Evolutionary conservation across 2,329 filamentous ascomycete species (phyloP).

Genomic region (Biscogniauxia marginata): DNA sequence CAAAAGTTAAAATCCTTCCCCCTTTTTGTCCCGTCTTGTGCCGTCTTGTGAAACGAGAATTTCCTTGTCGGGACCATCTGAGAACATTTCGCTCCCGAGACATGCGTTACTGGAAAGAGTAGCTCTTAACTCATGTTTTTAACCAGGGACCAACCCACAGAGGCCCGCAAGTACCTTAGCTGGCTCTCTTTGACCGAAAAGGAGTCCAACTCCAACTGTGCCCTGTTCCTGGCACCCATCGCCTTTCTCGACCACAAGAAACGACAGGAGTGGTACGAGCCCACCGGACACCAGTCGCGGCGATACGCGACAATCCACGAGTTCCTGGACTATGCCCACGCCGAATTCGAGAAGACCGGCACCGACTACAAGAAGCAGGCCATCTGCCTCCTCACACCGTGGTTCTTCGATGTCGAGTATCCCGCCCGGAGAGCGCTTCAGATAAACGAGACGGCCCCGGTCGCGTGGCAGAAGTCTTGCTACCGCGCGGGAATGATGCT

Average conservation of each 20-base stretch:
- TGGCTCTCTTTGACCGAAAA: slow-evolving; percentile 10
- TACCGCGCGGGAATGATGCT: slow-evolving; percentile 18
- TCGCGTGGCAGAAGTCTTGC: slow-evolving; percentile 10
- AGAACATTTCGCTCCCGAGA: too few species aligned
- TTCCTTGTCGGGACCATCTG: too few species aligned
- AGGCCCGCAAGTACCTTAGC: slow-evolving; percentile 13
- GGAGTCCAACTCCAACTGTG: neutral
- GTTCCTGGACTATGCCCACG: slow-evolving; percentile 14
- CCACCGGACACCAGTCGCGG: slow-evolving; percentile 17
- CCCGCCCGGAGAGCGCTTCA: neutral
- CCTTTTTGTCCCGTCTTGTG: too few species aligned
- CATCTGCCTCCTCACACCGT: slow-evolving; percentile 18
- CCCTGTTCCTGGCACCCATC: slow-evolving; percentile 16
- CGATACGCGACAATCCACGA: slow-evolving; percentile 17
- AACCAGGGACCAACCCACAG: slow-evolving; percentile 1
- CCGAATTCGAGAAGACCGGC: slow-evolving; percentile 1
- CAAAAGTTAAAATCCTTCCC: too few species aligned
- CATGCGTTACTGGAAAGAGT: too few species aligned
- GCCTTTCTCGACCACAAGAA: slow-evolving; percentile 13
- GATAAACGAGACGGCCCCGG: slow-evolving; percentile 3
- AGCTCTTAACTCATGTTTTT: too few species aligned
- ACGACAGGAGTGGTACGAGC: slow-evolving; percentile 15
- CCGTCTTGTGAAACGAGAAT: too few species aligned
- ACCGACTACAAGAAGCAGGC: slow-evolving; percentile 3
- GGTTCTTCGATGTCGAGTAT: slow-evolving; percentile 15